Evolutionary conservation across 2,329 filamentous ascomycete species (phyloP), one percentile per base, ranked within the genome.

Genomic region (Dothideomycetidae sp.): DNA sequence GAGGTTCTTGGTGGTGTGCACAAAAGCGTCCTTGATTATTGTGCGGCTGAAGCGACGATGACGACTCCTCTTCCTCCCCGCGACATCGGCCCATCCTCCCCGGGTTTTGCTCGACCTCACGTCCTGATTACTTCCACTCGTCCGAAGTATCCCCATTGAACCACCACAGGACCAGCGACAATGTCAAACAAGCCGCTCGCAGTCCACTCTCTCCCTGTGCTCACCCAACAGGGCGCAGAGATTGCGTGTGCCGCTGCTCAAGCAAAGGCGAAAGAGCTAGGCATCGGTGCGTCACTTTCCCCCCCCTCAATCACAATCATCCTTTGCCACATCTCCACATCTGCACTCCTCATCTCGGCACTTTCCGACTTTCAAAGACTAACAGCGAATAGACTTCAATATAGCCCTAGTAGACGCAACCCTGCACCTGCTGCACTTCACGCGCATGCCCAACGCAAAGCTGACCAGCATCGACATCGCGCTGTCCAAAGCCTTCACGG

Each of bases 401-500:
- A 67, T 68, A 41, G 64, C 64, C 40, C 51, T 68, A 39, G 58
- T 66, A 39, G 64, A 67, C 48, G 46, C 53, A 18, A 55, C 58
- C 18, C 57, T 59, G 26, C 61, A 66, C 40, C 59, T 68, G 29
- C 53, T 67, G 21, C 57, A 60, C 45, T 68, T 68, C 50, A 52
- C 51, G 12, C 61, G 64, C 46, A 66, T 66, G 61, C 62, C 64
- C 44, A 56, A 53, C 41, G 63, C 63, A 13, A 67, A 67, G 44
- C 46, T 66, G 10, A 67, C 63, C n/a, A 62, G 70, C 3, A 68
- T 76, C 44, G 70, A 71, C 52, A 68, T 78, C 50, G 68, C 73
- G 1, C 78, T 81, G 10, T 73, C 78, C 33, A 70, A 72, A 44
- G 68, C 69, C 11, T 72, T 70, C 49, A 73, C 69, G 2, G 69